phyloP scores from a whole-genome alignment of 805 yeast genomes.

The Lachancea kluyveri region DNA sequence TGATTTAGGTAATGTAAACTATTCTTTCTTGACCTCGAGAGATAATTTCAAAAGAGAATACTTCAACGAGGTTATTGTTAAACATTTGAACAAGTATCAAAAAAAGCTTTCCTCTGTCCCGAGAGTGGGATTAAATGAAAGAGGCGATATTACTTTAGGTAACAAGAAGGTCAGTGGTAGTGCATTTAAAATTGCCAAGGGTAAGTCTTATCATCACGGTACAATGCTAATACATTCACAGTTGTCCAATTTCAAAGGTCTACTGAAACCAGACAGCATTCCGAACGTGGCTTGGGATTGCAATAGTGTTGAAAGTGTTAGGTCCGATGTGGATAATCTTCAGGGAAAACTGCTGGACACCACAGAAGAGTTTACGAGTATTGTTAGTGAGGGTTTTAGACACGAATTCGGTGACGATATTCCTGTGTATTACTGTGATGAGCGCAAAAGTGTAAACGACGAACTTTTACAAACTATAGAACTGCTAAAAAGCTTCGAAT shows the following conservation, averaged over 20 bases:
- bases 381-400: slow-evolving; percentile 24
- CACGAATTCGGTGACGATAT: slow-evolving; percentile 17
- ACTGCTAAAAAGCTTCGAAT: slow-evolving; percentile 53
- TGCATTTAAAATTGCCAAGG: slow-evolving; percentile 79
- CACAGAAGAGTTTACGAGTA: slow-evolving; percentile 25
- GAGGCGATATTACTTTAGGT: slow-evolving; percentile 72
- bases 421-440: slow-evolving; percentile 27
- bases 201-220: slow-evolving; percentile 89
- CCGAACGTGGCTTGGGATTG: slow-evolving; percentile 40
- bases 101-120: slow-evolving; percentile 8
- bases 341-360: slow-evolving; percentile 38
- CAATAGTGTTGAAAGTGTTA: slow-evolving; percentile 67
- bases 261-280: slow-evolving; percentile 45
- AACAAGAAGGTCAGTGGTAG: slow-evolving; percentile 79
- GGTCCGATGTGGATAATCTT: slow-evolving; percentile 71
- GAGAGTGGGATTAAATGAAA: slow-evolving; percentile 47
- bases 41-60: slow-evolving; percentile 54
- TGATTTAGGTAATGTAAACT: slow-evolving; percentile 83
- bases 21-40: slow-evolving; percentile 69
- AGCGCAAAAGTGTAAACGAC: slow-evolving; percentile 23
- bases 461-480: slow-evolving; percentile 37
- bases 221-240: slow-evolving; percentile 79
- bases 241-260: slow-evolving; percentile 49
- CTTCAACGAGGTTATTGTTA: slow-evolving; percentile 45
- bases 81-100: slow-evolving; percentile 19